Base-by-base conservation (phyloP, 345 rosid genomes). In the Hibiscus tridactylites region DNA sequence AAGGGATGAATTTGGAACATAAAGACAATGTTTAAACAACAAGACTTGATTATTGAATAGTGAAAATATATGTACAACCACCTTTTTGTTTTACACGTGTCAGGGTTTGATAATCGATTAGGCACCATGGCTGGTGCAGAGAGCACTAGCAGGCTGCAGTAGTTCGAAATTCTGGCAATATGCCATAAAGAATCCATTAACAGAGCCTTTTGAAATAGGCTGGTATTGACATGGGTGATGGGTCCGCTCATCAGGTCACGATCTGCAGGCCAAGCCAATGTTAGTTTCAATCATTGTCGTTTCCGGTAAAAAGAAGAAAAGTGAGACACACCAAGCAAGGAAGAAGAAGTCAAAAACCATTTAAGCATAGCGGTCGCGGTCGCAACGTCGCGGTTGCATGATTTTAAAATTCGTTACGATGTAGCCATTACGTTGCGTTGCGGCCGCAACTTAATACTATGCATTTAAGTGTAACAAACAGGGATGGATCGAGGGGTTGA, bases 201-300 rank as follows among this genome's bases (percentile, higher is more conserved):
- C 31, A 17, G 26, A 53, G 61, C 52, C 70, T 68, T 72, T 65
- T 70, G 61, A 68, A 70, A 59, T 58, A 31, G 35, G 69, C 53
- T 39, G 3, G 28, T 9, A 66, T 6, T 50, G 3, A 17, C 26
- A n/a, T n/a, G n/a, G n/a, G n/a, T n/a, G n/a, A 72, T 79, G 83
- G 79, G 79, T 63, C 80, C 75, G 29, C 74, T 59, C 66, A 62
- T 52, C 33, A 16, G 58, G 72, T 74, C 77, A 73, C 78, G 56
- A 74, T 79, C 75, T 71, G 75, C 84, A 49, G 59, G 78, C 59
- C 62, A 70, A 74, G 76, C 74, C 78, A 68, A 66, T 46, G 75
- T 3, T 74, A 67, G 77, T 65, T 76, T 62, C 79, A 79, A 79
- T 82, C 82, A 69, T 74, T 72, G 78, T 37, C 44, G 44, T 6